Evolutionary conservation across 2,329 filamentous ascomycete genomes (phyloP), one percentile per base, ranked within the genome.

Genomic region (Sphaerulina vaccinii): DNA sequence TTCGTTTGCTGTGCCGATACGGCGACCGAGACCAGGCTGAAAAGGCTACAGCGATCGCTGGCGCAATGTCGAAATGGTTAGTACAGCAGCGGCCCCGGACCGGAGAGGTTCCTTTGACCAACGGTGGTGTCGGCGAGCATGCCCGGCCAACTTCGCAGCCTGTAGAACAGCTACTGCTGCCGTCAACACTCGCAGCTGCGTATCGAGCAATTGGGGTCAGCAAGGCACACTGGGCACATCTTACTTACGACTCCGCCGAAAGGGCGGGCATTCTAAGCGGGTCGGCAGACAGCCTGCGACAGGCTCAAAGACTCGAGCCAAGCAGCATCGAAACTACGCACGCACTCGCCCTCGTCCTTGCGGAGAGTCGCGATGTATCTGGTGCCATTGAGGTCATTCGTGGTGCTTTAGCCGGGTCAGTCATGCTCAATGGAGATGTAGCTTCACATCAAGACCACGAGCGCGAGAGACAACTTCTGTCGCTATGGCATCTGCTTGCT

Each of bases 401-500:
- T 70, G 79, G 80, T 33, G 88, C 88, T 0, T 75, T 97, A 37
- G 77, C 61, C 15, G 43, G 38, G 5, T 36, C 57, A n/a, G 53
- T 53, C 40, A 47, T 50, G 37, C 55, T 64, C 9, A 49, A 57
- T 22, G 54, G 54, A 18, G 51, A 54, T 13, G 45, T 51, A 23
- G 49, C 48, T 16, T 37, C 42, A 19, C 35, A 55, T 13, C 33
- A 57, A 24, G 37, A 49, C 7, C 55, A 56, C 23, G 60, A 62
- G n/a, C 57, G 82, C 50, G 84, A 90, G 66, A 76, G 78, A 43
- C 78, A 79, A 55, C 64, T 82, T n/a, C 84, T 97, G 19, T 86
- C 91, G 2, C 72, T 96, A 19, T 96, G 93, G 91, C 93, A 99
- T 74, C 78, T 99, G 13, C 78, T 99, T 40, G 86, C 90, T 0